Percentiles rank a stretch among this genome's conserved stretches.
phyloP scores from a whole-genome alignment of 2,329 filamentous ascomycete genomes.

The Scolecobasidium constrictum region DNA sequence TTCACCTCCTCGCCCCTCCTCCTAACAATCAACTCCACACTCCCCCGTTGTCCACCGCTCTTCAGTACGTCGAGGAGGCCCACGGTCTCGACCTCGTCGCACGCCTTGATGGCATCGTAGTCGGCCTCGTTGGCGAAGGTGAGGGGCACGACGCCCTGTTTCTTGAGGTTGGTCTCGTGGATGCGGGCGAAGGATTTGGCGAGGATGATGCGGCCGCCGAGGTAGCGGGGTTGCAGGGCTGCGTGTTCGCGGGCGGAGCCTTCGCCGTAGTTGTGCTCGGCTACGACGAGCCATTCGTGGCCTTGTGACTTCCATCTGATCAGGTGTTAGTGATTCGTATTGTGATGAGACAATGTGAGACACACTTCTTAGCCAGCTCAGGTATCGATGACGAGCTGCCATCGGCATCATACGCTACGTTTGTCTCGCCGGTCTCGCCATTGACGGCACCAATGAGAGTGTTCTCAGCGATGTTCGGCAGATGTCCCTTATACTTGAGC shows the following conservation, averaged over 20 bases:
- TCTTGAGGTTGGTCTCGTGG: conserved; percentile 93
- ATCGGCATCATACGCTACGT: conserved; percentile 79
- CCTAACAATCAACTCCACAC: conserved; percentile 52
- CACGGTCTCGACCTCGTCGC: conserved; percentile 72
- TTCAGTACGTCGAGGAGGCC: conserved; percentile 74
- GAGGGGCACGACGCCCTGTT: conserved; percentile 90
- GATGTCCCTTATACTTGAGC: conserved; percentile 98
- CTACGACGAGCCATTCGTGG: conserved; percentile 83
- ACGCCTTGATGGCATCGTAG: conserved; percentile 73
- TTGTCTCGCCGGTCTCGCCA: conserved; percentile 84
- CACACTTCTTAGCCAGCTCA: conserved; percentile 59
- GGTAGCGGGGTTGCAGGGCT: conserved; percentile 80
- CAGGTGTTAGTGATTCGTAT: too few species aligned
- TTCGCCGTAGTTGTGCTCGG: conserved; percentile 96
- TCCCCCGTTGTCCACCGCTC: conserved; percentile 62
- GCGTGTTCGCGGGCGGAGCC: conserved; percentile 84
- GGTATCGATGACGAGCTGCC: conserved; percentile 69
- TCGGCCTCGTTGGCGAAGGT: conserved; percentile 83
- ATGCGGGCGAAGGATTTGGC: conserved; percentile 84
- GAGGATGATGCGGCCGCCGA: conserved; percentile 74
- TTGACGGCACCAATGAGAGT: conserved; percentile 93
- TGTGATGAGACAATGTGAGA: too few species aligned
- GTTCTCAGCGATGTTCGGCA: conserved; percentile 96
- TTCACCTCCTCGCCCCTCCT: conserved; percentile 49
- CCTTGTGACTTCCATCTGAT: conserved; percentile 67